phyloP scores from a whole-genome alignment of 1,284 basidiomycete genomes.

The Ceratobasidium sp. region DNA sequence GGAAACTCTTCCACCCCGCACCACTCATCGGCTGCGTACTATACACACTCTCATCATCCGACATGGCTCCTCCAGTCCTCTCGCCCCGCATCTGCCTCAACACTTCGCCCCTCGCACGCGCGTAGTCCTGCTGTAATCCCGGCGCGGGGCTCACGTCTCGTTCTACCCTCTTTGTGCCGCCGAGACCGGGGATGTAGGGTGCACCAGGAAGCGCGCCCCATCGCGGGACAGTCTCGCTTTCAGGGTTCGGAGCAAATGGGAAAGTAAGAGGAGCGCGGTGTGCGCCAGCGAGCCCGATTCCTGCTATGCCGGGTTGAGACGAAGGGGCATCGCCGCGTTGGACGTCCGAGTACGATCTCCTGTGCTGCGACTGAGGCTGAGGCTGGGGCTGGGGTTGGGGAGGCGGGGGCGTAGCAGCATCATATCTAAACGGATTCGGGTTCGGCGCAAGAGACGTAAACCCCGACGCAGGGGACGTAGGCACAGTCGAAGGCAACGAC shows the following conservation, averaged over 20 bases:
- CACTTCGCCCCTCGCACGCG: slow-evolving; percentile 24
- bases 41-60: slow-evolving; percentile 43
- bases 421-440: slow-evolving; percentile 37
- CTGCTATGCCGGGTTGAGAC: neutral
- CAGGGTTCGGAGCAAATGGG: slow-evolving; percentile 5
- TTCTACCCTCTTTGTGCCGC: neutral
- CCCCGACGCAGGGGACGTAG: slow-evolving; percentile 36
- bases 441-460: slow-evolving; percentile 31
- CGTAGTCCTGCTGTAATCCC: slow-evolving; percentile 29
- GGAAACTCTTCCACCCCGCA: slow-evolving; percentile 20
- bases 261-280: slow-evolving; percentile 22
- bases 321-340: slow-evolving; percentile 9
- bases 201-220: slow-evolving; percentile 23
- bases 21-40: slow-evolving; percentile 20
- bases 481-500: slow-evolving; percentile 14
- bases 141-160: slow-evolving; percentile 36
- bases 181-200: slow-evolving; percentile 26
- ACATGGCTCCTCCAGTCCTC: slow-evolving; percentile 9
- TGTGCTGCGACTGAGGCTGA: neutral
- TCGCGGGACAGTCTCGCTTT: neutral
- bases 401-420: slow-evolving; percentile 4
- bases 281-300: slow-evolving; percentile 8
- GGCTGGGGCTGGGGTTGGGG: neutral
- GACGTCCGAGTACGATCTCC: slow-evolving; percentile 26
- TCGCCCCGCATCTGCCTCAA: slow-evolving; percentile 38